Percentiles rank a stretch among this genome's conserved stretches.
Evolutionary conservation across 148 eudicot genomes (phyloP).

Genomic region (Mesembryanthemum crystallinum): DNA sequence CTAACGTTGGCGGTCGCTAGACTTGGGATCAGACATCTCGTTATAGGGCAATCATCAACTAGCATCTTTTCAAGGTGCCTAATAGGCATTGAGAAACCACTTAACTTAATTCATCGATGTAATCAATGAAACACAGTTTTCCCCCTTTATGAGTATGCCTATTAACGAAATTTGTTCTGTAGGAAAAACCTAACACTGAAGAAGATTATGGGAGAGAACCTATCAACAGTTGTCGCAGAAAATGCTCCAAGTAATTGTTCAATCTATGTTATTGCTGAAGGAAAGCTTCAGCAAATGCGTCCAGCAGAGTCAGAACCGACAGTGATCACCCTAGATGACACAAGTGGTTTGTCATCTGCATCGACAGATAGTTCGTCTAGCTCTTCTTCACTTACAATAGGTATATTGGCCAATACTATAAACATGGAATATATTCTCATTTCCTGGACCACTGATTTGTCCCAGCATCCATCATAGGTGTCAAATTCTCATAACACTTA

Average conservation of each 20-base stretch:
- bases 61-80: conserved; percentile 67
- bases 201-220: conserved; percentile 39
- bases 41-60: conserved; percentile 70
- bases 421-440: neutral
- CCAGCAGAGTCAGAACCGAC: conserved; percentile 57
- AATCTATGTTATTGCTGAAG: conserved; percentile 70
- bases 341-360: conserved; percentile 33
- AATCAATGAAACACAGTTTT: neutral
- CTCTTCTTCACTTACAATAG: conserved; percentile 41
- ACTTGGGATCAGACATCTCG: conserved; percentile 53
- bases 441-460: neutral
- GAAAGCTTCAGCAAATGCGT: conserved; percentile 65
- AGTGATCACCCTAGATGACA: conserved; percentile 37
- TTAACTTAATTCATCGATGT: neutral
- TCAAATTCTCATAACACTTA: neutral
- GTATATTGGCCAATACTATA: neutral
- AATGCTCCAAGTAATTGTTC: conserved; percentile 70
- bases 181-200: conserved; percentile 32
- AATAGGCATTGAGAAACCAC: neutral
- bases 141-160: neutral
- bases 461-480: neutral
- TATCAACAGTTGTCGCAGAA: conserved; percentile 63
- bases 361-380: conserved; percentile 46
- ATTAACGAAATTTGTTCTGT: conserved; percentile 12
- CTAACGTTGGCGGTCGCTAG: conserved; percentile 38